phyloP scores from a whole-genome alignment of 192 early-diverging fungal species.

The Funneliformis mosseae region DNA sequence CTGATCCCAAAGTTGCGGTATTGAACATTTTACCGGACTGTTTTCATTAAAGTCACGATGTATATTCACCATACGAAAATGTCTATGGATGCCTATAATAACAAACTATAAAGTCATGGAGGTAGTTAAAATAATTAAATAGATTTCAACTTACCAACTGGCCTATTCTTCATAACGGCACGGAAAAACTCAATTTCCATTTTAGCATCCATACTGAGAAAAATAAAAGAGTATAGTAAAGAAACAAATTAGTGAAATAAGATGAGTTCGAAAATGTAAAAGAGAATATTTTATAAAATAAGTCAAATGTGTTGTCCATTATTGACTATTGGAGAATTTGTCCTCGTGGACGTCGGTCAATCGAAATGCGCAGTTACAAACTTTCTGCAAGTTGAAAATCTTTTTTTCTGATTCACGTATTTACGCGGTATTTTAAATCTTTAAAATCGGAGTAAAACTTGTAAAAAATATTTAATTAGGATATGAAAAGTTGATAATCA shows the following conservation, averaged over 20 bases:
- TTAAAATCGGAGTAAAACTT: too few species aligned
- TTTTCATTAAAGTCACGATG: slow-evolving; percentile 42
- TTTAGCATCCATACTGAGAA: slow-evolving; percentile 41
- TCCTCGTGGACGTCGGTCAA: background rate
- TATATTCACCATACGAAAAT: slow-evolving; percentile 50
- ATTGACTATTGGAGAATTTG: background rate
- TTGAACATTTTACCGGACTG: slow-evolving; percentile 40
- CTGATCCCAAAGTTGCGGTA: slow-evolving; percentile 46
- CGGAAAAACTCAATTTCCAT: slow-evolving; percentile 50
- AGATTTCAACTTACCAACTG: slow-evolving; percentile 43
- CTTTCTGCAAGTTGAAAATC: background rate
- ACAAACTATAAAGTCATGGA: background rate
- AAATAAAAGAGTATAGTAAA: background rate
- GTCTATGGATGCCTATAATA: slow-evolving; percentile 49
- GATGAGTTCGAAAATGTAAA: too few species aligned
- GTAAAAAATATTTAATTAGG: background rate
- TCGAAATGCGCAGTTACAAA: background rate
- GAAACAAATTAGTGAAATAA: background rate
- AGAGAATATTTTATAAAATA: too few species aligned
- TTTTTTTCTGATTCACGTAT: too few species aligned
- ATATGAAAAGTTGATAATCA: background rate
- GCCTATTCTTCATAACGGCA: slow-evolving; percentile 46
- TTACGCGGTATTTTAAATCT: too few species aligned
- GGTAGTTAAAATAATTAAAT: background rate
- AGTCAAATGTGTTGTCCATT: too few species aligned